Base-by-base conservation (phyloP, 257 asterid genomes). In the Fraxinus pennsylvanica region DNA sequence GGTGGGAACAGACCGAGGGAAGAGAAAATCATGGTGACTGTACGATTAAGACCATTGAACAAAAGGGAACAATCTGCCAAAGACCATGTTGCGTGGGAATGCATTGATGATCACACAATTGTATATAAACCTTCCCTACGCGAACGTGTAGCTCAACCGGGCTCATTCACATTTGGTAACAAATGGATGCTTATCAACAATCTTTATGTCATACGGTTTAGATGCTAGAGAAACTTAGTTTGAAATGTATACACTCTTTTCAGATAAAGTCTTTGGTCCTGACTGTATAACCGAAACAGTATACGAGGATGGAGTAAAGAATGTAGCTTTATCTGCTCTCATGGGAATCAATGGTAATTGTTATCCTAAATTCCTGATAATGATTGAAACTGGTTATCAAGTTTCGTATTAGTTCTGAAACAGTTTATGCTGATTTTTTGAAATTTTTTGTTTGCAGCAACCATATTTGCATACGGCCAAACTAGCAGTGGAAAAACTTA, bases 401-500 rank as follows among this genome's bases (percentile, higher is more conserved):
- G 39, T 52, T 29, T 21, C 66, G 6, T 9, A 25, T 39, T 41
- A 1, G 32, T 78, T 81, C 77, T 79, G 1, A 77, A 70, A 57
- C 27, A 33, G 35, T 72, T 14, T n/a, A 57, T 17, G 29, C 29
- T 57, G 13, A 57, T 41, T 7, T 35, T 69, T 57, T 73, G 67
- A 33, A 43, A 2, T 13, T 78, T 39, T 89, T 63, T 79, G n/a
- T 59, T 76, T 83, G 86, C 89, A 94, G 99, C 99, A 69, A 94
- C 99, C 38, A 90, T 94, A 83, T 94, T 94, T 90, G 99, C 97
- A 1, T 94, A 94, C 43, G 99, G 99, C 33, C 99, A 94, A 84
- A 92, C 99, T 17, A 94, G 99, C 90, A 94, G 99, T 78, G 99
- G 99, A 72, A 94, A 94, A 71, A 94, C 99, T 70, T 94, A 85